A percentile compares a stretch with the other conserved stretches of the same genome.
phyloP scores from a whole-genome alignment of 1,284 basidiomycete genomes.

The Irpex sp. region DNA sequence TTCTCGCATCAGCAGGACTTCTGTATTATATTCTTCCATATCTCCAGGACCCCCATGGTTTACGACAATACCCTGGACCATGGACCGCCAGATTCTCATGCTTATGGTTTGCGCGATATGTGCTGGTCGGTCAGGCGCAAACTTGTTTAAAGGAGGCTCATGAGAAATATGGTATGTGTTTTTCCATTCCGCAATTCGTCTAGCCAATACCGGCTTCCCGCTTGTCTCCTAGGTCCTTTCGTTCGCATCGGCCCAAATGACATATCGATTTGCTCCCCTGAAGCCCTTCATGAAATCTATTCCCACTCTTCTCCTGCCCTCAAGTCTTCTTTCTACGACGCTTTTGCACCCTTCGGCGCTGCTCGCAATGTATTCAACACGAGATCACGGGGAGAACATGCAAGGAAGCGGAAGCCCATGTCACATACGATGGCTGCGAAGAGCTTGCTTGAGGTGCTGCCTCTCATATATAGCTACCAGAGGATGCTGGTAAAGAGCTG shows the following conservation, averaged over 20 bases:
- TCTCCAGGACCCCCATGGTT: constrained; percentile 48
- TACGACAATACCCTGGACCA: constrained; percentile 68
- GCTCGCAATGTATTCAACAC: not conserved
- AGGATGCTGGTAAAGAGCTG: not conserved
- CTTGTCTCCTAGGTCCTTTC: constrained; percentile 48
- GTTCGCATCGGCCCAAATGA: constrained; percentile 75
- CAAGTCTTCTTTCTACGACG: constrained; percentile 71
- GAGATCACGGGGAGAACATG: not conserved
- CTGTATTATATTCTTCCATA: constrained; percentile 46
- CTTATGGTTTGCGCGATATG: constrained; percentile 50
- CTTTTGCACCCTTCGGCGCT: constrained; percentile 53
- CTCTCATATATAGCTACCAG: not conserved
- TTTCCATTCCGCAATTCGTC: not conserved
- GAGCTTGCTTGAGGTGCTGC: not conserved
- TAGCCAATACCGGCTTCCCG: not conserved
- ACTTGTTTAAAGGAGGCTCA: constrained; percentile 70
- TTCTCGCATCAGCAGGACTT: not conserved
- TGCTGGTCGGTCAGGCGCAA: constrained; percentile 40
- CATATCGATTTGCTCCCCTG: constrained; percentile 77
- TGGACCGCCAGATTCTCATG: constrained; percentile 70
- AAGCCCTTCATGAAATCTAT: constrained; percentile 68
- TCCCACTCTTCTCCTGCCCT: constrained; percentile 71
- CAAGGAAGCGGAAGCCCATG: not conserved
- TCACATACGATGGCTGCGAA: not conserved
- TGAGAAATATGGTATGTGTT: constrained; percentile 57